Evolutionary conservation across 1,284 basidiomycete genomes (phyloP).

Genomic region (Macrocybe sp.): DNA sequence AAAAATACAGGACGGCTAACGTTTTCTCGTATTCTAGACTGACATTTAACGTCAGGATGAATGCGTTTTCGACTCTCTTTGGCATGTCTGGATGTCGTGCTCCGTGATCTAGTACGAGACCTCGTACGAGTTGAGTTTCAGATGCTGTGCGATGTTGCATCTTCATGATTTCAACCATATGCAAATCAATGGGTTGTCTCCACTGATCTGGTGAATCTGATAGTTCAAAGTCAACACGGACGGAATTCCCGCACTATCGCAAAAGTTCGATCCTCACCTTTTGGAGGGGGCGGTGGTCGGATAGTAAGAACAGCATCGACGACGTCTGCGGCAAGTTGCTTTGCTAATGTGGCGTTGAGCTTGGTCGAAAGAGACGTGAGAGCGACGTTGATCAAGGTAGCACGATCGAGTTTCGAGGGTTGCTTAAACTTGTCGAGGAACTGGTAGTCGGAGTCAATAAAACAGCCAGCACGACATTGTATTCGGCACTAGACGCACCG

Average conservation of each 20-base stretch:
- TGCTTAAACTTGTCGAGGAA: constrained; percentile 93
- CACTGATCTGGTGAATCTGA: constrained; percentile 61
- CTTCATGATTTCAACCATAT: constrained; percentile 99
- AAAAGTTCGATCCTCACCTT: constrained; percentile 35
- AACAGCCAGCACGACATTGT: constrained; percentile 8
- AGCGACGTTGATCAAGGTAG: constrained; percentile 90
- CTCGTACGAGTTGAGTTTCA: constrained; percentile 96
- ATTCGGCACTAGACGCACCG: constrained; percentile 45
- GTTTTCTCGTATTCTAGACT: constrained; percentile 99
- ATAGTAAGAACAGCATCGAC: constrained; percentile 96
- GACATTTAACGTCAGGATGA: constrained; percentile 94
- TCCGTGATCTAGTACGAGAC: constrained; percentile 94
- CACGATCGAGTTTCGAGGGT: constrained; percentile 73
- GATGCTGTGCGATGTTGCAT: constrained; percentile 99
- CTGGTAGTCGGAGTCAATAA: constrained; percentile 34
- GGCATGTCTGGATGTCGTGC: constrained; percentile 99
- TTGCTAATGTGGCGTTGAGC: constrained; percentile 79
- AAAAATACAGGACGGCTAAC: constrained; percentile 46
- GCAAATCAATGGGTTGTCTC: constrained; percentile 91
- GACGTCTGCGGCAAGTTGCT: constrained; percentile 87
- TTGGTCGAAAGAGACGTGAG: constrained; percentile 96
- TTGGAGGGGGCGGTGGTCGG: constrained; percentile 60
- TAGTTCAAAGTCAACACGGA: constrained; percentile 5
- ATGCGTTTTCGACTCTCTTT: constrained; percentile 96
- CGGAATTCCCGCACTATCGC: background rate